These are phyloP conservation scores for Apiotrichum porosum DNA, from an alignment of 1,284 basidiomycete species.

Conservation along the genomic window DNA sequence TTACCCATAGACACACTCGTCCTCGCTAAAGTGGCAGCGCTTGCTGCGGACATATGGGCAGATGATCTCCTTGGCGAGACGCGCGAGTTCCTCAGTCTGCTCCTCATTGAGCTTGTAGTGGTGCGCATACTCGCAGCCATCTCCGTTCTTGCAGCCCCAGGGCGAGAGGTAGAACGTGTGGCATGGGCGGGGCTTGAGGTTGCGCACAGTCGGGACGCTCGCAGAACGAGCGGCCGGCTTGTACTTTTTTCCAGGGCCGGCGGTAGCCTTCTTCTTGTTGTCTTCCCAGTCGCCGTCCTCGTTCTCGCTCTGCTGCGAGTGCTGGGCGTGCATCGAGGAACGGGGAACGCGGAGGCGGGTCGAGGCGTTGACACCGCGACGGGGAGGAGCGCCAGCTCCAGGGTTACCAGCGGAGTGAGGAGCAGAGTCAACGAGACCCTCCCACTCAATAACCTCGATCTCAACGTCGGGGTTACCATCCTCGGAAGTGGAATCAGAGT, in stretches of 20 bases:
- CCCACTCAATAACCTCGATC: constrained; percentile 16
- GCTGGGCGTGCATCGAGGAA: too few species aligned
- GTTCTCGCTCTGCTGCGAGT: not conserved
- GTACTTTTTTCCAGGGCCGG: constrained; percentile 7
- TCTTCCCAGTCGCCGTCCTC: constrained; percentile 11
- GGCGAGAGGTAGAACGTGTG: constrained; percentile 22
- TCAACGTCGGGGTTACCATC: not conserved
- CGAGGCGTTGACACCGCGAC: constrained; percentile 42
- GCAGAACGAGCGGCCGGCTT: constrained; percentile 11
- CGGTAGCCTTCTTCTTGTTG: constrained; percentile 2
- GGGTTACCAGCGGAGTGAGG: too few species aligned
- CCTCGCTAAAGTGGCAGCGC: constrained; percentile 36
- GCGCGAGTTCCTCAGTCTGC: constrained; percentile 33
- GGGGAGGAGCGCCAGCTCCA: not conserved
- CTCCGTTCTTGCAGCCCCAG: constrained; percentile 34
- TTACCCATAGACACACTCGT: constrained; percentile 39
- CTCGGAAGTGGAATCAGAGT: not conserved
- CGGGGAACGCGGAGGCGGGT: constrained; percentile 20
- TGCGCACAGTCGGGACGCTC: constrained; percentile 14
- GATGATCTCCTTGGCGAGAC: constrained; percentile 38
- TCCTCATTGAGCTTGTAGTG: constrained; percentile 33
- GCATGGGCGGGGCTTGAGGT: constrained; percentile 21
- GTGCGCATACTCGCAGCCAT: constrained; percentile 40
- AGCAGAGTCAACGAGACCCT: too few species aligned
- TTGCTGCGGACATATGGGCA: constrained; percentile 34